phyloP scores from a whole-genome alignment of 2,329 filamentous ascomycete species.

The Aspergillus intermedius region DNA sequence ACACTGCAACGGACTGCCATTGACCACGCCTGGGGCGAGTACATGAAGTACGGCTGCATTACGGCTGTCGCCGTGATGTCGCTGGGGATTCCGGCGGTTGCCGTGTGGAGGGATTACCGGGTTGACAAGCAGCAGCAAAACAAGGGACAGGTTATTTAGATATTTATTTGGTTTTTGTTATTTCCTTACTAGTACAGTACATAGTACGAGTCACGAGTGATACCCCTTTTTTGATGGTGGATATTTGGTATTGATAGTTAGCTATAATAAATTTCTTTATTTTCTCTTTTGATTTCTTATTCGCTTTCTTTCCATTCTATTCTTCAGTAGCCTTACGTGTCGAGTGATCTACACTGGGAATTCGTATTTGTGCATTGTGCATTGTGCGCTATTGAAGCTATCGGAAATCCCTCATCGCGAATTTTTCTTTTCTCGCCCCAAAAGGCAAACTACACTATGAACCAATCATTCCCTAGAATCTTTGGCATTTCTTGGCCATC shows the following conservation, averaged over 20 bases:
- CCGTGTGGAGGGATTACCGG: slow-evolving; percentile 34
- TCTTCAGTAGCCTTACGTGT: not conserved
- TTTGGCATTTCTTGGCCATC: not conserved
- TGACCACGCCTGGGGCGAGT: slow-evolving; percentile 33
- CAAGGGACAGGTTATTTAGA: not conserved
- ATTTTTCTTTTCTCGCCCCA: not conserved
- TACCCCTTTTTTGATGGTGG: not conserved
- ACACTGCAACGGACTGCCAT: slow-evolving; percentile 26
- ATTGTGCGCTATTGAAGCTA: not conserved
- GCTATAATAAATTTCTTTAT: not conserved
- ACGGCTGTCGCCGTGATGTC: slow-evolving; percentile 28
- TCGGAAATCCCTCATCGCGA: not conserved
- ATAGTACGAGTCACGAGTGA: not conserved
- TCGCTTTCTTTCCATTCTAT: not conserved
- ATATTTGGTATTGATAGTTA: not conserved
- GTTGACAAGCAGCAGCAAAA: slow-evolving; percentile 25
- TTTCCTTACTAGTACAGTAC: not conserved
- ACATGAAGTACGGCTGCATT: slow-evolving; percentile 31
- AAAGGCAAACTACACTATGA: not conserved
- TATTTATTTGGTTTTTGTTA: not conserved
- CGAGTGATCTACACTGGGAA: no score
- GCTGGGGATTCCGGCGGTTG: slow-evolving; percentile 28
- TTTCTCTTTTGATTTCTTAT: not conserved
- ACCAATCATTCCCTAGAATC: not conserved
- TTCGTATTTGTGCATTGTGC: not conserved